phyloP scores from a whole-genome alignment of 345 rosid species.

The Populus deltoides region DNA sequence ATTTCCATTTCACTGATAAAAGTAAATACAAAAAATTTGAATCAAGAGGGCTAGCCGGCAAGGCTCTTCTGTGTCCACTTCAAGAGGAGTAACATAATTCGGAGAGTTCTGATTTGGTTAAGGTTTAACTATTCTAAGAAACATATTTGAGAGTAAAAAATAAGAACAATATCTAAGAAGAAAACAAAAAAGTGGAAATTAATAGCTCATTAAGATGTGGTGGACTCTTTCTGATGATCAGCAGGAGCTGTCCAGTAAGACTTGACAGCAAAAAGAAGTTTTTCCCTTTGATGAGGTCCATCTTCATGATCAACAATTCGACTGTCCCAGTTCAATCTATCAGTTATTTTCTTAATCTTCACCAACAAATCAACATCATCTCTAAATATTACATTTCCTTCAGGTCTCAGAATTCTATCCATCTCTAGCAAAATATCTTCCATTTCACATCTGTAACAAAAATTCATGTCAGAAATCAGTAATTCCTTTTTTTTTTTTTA shows the following conservation, averaged over 20 bases:
- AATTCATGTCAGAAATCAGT: neutral
- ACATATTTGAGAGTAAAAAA: neutral
- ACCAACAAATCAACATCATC: slow-evolving; percentile 57
- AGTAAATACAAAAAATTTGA: neutral
- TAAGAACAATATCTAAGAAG: neutral
- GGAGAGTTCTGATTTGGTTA: neutral
- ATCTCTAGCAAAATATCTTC: slow-evolving; percentile 60
- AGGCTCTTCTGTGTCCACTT: neutral
- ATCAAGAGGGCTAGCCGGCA: neutral
- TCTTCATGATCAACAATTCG: slow-evolving; percentile 60
- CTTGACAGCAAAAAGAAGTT: slow-evolving; percentile 61
- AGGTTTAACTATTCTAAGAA: neutral
- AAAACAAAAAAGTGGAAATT: neutral
- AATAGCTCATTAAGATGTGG: neutral
- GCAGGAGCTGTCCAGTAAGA: slow-evolving; percentile 46
- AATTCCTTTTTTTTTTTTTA: no score
- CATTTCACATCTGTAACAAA: slow-evolving; percentile 40
- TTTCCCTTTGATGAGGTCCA: slow-evolving; percentile 54
- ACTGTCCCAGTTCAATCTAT: slow-evolving; percentile 51
- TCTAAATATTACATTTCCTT: slow-evolving; percentile 57
- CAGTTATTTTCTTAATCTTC: slow-evolving; percentile 47
- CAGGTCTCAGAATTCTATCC: slow-evolving; percentile 64
- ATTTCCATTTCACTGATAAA: neutral
- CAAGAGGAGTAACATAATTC: neutral
- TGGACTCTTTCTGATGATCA: slow-evolving; percentile 11